Base-by-base conservation (phyloP, 2,329 filamentous ascomycete genomes). In the Cladosporium colombiae region DNA sequence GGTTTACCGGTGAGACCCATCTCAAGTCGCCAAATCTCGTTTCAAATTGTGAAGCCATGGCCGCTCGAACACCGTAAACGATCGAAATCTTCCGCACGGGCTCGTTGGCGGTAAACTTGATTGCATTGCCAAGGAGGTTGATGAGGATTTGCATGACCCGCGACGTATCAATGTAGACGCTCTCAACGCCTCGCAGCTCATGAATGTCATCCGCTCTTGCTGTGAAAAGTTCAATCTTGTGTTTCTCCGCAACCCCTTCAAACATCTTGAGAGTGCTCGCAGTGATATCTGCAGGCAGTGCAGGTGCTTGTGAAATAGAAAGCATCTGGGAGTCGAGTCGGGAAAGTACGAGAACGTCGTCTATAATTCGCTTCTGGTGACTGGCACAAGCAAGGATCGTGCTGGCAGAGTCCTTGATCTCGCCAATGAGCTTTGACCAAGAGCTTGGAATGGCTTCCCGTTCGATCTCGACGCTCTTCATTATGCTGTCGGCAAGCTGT, bases 341-440 rank as follows among this genome's bases (percentile, higher is more conserved):
- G 1, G 76, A 79, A 10, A 82, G 70, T 2, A 79, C 82, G 31
- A 83, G 69, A 0, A 83, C 78, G 65, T 82, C 81, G 66, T 83
- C 81, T 5, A 82, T 81, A 49, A 83, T 82, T 6, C 79, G 74
- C 64, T 74, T 73, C 58, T 75, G 73, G 60, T 76, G 74, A 33
- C 68, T 65, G 3, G 73, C 72, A 46, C 74, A 76, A 4, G 72
- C 68, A 2, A 74, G 63, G 13, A 76, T 75, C 1, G 72, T 76
- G 52, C 70, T 69, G 5, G 72, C 74, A 3, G 72, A 68, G 8
- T 70, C 71, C 5, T 69, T 66, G 37, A 64, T 71, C 7, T 66
- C 62, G n/a, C 69, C 16, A 5, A 64, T 53, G 37, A 65, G 35
- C 31, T 60, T 18, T 11, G 46, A 33, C 49, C 31, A 55, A 27